phyloP scores from a whole-genome alignment of 108 stramenopile genomes.

The Nannochloropsis gaditana region DNA sequence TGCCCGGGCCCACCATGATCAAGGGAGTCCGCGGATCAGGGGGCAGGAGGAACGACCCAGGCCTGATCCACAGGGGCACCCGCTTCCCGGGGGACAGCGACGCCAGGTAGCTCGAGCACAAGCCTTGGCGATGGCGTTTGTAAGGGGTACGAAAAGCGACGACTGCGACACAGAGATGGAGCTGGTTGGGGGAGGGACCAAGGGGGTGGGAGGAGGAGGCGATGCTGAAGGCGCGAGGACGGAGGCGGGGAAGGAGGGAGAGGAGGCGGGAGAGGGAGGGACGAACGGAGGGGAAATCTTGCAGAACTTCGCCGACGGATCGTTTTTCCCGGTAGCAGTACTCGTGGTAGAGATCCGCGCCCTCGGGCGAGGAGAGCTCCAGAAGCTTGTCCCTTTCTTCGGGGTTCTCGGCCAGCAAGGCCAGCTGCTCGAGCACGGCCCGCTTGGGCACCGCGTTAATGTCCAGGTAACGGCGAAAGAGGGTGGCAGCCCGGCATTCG shows the following conservation, averaged over 20 bases:
- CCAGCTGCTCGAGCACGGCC: conserved; percentile 49
- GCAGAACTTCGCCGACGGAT: conserved; percentile 47
- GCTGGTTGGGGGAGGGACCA: not conserved
- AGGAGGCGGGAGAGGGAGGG: conserved; percentile 42
- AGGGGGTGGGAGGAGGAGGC: conserved; percentile 47
- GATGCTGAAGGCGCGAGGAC: conserved; percentile 53
- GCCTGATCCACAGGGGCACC: conserved; percentile 42
- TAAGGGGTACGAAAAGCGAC: conserved; percentile 49
- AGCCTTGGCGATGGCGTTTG: conserved; percentile 34
- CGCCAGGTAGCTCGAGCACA: conserved; percentile 43
- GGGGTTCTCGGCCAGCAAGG: conserved; percentile 37
- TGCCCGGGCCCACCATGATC: conserved; percentile 93
- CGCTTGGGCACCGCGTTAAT: conserved; percentile 46
- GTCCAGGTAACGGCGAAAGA: conserved; percentile 46
- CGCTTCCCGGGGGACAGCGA: conserved; percentile 27
- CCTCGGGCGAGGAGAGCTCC: conserved; percentile 52
- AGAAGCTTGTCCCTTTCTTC: conserved; percentile 52
- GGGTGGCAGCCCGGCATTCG: conserved; percentile 30
- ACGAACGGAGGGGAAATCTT: conserved; percentile 43
- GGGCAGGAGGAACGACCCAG: conserved; percentile 69
- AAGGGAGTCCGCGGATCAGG: conserved; percentile 62
- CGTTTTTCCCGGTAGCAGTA: conserved; percentile 51
- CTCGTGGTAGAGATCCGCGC: conserved; percentile 53
- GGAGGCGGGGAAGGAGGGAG: conserved; percentile 47
- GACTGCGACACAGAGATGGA: conserved; percentile 53